Base-by-base conservation (phyloP, 78 protist genomes). In the Monosiga brevicollis region DNA sequence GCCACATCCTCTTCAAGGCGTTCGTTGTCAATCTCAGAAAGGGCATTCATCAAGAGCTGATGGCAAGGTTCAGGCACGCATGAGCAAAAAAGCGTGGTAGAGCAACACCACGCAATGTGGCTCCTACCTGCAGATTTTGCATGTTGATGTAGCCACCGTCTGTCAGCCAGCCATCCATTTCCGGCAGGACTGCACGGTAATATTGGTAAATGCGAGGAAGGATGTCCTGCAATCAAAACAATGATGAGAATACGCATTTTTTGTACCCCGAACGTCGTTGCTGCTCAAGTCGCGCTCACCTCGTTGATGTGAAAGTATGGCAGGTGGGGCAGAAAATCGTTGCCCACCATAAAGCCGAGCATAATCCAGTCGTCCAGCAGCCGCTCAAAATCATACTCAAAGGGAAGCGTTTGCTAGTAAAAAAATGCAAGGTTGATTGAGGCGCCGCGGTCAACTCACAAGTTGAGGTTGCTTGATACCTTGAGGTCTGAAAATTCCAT, bases 261-360 rank as follows among this genome's bases (percentile, higher is more conserved):
- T n/a, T n/a, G n/a, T 15, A 49, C 62, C 62, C 62, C 29, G 29
- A 15, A 49, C 62, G 15, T 49, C 6, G 29, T 6, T 15, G 15
- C 62, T 20, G 6, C 29, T 49, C 6, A 6, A 49, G 15, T 20
- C 62, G 89, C 79, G 11, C 81, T 80, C 54, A 85, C 93, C 36
- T 87, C 85, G 29, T 37, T 37, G 77, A 95, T 93, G 81, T 85
- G 89, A 35, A 94, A 42, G 49, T 79, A 40, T 20, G 98, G 96
- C 23, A 90, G 43, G 83, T 78, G 81, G 20, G 99, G 99, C 38
- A 97, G 73, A 84, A 97, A 97, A 82, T 97, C 99, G 81, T 97
- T 97, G n/a, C 99, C 99, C 1, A 88, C 81, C n/a, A 95, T 43
- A 62, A 87, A 92, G 87, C 95, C 88, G 39, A 95, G 42, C 55